Percentiles rank a stretch among this genome's conserved stretches.
These are phyloP conservation scores for Fusarium dlaminii DNA, from an alignment of 2,329 filamentous ascomycete genomes.

Conservation along the genomic window DNA sequence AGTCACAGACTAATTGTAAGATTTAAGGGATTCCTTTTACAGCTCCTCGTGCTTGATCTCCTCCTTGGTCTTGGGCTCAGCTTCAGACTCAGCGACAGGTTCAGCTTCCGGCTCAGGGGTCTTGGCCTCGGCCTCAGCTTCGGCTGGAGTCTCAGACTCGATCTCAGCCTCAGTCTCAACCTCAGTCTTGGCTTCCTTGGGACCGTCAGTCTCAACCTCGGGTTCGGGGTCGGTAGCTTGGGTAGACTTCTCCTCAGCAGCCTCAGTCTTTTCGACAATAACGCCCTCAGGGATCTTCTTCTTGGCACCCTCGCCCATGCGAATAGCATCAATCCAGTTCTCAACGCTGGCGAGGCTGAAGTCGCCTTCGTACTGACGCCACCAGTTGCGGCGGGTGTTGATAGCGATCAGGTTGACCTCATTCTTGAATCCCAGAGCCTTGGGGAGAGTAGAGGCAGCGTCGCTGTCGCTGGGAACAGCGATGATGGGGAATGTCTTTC, in stretches of 20 bases:
- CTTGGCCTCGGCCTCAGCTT: conserved; percentile 23
- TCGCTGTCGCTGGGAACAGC: conserved; percentile 67
- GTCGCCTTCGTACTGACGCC: conserved; percentile 74
- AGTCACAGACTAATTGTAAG: conserved; percentile 37
- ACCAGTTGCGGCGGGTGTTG: conserved; percentile 89
- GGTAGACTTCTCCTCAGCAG: conserved; percentile 14
- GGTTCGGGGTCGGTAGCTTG: conserved; percentile 42
- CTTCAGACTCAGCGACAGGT: conserved; percentile 31
- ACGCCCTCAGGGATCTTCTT: conserved; percentile 74
- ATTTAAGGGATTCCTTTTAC: conserved; percentile 43
- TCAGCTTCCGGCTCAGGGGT: conserved; percentile 36
- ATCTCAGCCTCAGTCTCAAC: conserved; percentile 34
- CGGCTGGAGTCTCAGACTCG: conserved; percentile 19
- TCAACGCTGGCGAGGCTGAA: conserved; percentile 74
- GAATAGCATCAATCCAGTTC: conserved; percentile 89
- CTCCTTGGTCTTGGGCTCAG: conserved; percentile 44
- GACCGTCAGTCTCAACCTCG: conserved; percentile 37
- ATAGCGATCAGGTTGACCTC: conserved; percentile 80
- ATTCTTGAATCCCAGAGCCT: conserved; percentile 65
- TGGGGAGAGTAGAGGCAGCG: conserved; percentile 54
- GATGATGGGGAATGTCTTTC: conserved; percentile 84
- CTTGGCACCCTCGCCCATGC: conserved; percentile 87
- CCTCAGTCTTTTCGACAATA: conserved; percentile 51
- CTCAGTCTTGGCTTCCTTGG: conserved; percentile 37
- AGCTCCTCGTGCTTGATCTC: conserved; percentile 60